A percentile compares a stretch with the other conserved stretches of the same genome.
These are phyloP conservation scores for Fusarium penzigii DNA, from an alignment of 2,329 filamentous ascomycete genomes.

Conservation along the genomic window DNA sequence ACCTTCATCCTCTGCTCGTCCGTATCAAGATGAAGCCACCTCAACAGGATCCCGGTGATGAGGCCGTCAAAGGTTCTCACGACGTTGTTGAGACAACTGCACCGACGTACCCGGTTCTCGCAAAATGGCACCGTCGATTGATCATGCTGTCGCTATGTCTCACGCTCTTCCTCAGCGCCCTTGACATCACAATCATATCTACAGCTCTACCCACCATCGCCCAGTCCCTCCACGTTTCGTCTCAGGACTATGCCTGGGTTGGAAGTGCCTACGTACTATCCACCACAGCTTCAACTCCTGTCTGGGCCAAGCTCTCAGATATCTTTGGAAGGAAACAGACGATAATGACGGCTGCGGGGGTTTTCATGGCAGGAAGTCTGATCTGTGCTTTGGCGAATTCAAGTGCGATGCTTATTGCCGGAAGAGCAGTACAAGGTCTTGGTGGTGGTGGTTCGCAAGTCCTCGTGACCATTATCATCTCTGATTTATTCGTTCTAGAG, in stretches of 20 bases:
- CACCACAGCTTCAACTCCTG: conserved; percentile 23
- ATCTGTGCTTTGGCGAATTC: conserved; percentile 50
- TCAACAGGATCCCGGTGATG: too few relatives aligned
- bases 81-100: too few relatives aligned
- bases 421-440: conserved; percentile 31
- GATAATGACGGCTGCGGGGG: conserved; percentile 39
- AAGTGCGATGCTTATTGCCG: conserved; percentile 50
- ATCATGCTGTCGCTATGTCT: conserved; percentile 29
- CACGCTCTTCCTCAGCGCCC: conserved; percentile 25
- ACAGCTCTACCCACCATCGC: conserved; percentile 32
- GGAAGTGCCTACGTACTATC: conserved; percentile 28
- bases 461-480: conserved; percentile 38
- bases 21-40: too few relatives aligned
- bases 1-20: too few relatives aligned
- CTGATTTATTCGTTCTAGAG: conserved; percentile 53
- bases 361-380: conserved; percentile 55
- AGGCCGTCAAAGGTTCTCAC: too few relatives aligned
- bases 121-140: conserved; percentile 20
- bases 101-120: too few relatives aligned
- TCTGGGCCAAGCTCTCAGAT: conserved; percentile 49
- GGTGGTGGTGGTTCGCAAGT: conserved; percentile 25
- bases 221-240: conserved; percentile 17
- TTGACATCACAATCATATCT: conserved; percentile 31
- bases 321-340: conserved; percentile 51
- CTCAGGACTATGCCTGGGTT: conserved; percentile 31